Conservation (phyloP, 2,329 filamentous ascomycete genomes). For the Juglanconis oblonga region DNA sequence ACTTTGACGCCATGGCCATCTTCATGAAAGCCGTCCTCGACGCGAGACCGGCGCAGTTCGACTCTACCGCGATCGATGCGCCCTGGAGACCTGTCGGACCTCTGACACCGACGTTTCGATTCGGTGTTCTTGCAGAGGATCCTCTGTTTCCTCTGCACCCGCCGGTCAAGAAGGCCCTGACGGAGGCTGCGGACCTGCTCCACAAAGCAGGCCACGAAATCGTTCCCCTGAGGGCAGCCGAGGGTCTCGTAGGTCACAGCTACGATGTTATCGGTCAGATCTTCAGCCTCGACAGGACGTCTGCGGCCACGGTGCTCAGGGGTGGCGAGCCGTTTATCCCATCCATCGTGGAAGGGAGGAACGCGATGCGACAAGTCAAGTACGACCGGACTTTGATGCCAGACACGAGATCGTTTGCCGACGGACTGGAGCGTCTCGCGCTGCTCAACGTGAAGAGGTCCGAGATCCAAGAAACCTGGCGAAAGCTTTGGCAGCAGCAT, state of each 20-base stretch:
- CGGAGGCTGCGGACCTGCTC: neutral
- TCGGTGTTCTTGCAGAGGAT: conserved; percentile 19
- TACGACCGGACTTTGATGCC: neutral
- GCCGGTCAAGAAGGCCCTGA: conserved; percentile 6
- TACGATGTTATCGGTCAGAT: conserved; percentile 13
- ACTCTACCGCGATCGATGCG: conserved; percentile 13
- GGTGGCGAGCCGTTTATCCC: conserved; percentile 16
- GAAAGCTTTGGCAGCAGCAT: conserved; percentile 10
- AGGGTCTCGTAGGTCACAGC: conserved; percentile 6
- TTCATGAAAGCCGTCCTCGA: conserved; percentile 17
- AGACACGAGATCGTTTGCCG: conserved; percentile 4
- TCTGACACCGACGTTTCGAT: neutral
- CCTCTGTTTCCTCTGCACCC: conserved; percentile 18
- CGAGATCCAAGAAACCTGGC: conserved; percentile 17
- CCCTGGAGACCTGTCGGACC: conserved; percentile 11
- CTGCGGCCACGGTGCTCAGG: conserved; percentile 1
- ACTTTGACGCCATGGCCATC: conserved; percentile 14
- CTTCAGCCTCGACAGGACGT: conserved; percentile 16
- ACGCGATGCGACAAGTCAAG: conserved; percentile 6
- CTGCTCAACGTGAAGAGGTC: conserved; percentile 11
- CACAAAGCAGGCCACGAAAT: conserved; percentile 10
- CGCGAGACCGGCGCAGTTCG: conserved; percentile 13
- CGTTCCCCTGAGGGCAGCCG: neutral
- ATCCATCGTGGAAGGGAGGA: neutral
- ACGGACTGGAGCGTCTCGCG: conserved; percentile 7